Percentiles rank a stretch among this genome's conserved stretches.
phyloP scores from a whole-genome alignment of 805 yeast genomes.

The Yarrowia divulgata region DNA sequence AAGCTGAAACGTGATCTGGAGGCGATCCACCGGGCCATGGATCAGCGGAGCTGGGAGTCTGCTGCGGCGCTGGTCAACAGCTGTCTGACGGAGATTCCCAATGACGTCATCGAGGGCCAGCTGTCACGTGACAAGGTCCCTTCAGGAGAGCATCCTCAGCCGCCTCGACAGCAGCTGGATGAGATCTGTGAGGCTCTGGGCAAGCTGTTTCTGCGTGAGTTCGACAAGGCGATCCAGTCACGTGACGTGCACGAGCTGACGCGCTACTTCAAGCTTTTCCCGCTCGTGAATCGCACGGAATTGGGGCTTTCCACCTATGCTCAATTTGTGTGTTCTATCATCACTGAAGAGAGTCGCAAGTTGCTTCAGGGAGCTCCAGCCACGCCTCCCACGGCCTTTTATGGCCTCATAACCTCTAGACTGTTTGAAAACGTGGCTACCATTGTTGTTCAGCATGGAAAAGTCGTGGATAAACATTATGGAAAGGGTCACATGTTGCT shows the following conservation, averaged over 20 bases:
- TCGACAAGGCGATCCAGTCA: constrained; percentile 70
- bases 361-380: constrained; percentile 54
- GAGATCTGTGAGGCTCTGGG: constrained; percentile 68
- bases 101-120: constrained; percentile 61
- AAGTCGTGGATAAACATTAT: constrained; percentile 75
- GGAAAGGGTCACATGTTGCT: constrained; percentile 64
- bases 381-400: constrained; percentile 45
- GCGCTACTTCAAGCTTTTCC: constrained; percentile 83
- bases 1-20: constrained; percentile 69
- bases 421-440: constrained; percentile 84
- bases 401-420: constrained; percentile 52
- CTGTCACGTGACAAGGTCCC: constrained; percentile 87
- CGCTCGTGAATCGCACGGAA: constrained; percentile 75
- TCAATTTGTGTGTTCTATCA: constrained; percentile 81
- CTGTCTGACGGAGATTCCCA: constrained; percentile 61
- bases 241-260: constrained; percentile 76
- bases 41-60: constrained; percentile 70
- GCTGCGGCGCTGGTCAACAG: constrained; percentile 73
- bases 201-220: constrained; percentile 64
- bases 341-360: constrained; percentile 77
- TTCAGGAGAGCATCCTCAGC: constrained; percentile 80
- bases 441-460: constrained; percentile 85
- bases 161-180: constrained; percentile 65
- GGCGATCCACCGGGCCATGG: constrained; percentile 72
- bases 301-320: constrained; percentile 83